Base-by-base conservation (phyloP, 257 asterid species). In the Lantana camara region DNA sequence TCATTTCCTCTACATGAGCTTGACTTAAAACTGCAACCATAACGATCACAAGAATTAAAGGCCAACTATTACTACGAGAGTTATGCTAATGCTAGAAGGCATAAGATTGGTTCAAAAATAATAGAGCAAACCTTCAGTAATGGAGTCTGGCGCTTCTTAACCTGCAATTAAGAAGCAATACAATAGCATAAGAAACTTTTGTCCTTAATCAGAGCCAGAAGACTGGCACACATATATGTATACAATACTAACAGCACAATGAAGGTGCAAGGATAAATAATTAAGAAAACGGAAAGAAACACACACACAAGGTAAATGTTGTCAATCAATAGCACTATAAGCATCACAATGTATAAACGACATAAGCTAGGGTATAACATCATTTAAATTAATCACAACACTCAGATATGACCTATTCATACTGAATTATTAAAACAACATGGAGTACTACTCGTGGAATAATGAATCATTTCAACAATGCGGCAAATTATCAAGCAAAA, bases 141-240 rank as follows among this genome's bases (percentile, higher is more conserved):
- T 65, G 98, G 96, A n/a, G 90, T 84, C 23, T 85, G 86, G 63
- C 63, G 91, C 77, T 75, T 85, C 83, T 84, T 86, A 48, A 91
- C 95, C 98, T 91, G 95, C 80, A 76, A 66, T 68, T 24, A 63
- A 24, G 21, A 77, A 55, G 60, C 14, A 60, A 66, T 14, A 38
- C 16, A 47, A 68, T 67, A 4, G 20, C 52, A 56, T 73, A 50
- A 60, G 73, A 34, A 64, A 63, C 24, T 42, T 64, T 63, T 38
- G 37, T 63, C 61, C 57, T 40, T 44, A 68, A 24, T 46, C 21
- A 47, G 56, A 68, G 35, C 21, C 21, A 56, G 42, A 56, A 29
- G 57, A 14, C 42, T 24, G 42, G 51, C 5, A 9, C 40, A 35
- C 40, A 5, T n/a, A 44, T 12, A 47, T 5, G n/a, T 21, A 21